phyloP scores from a whole-genome alignment of 345 rosid species.

The Erucastrum elatum region DNA sequence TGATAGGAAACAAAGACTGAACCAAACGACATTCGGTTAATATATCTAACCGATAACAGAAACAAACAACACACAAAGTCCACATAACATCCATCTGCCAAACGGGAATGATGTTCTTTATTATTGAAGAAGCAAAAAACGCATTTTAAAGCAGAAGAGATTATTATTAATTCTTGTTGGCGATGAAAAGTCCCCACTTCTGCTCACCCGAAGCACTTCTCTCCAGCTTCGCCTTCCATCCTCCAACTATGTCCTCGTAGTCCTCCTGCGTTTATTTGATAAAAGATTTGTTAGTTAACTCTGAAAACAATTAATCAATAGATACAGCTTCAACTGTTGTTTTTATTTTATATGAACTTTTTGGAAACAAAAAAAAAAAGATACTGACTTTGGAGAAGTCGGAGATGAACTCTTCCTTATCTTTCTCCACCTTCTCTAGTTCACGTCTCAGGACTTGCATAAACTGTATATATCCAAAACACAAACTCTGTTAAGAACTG shows the following conservation, averaged over 20 bases:
- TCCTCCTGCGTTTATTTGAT: constrained; percentile 57
- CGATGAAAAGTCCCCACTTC: constrained; percentile 77
- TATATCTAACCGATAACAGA: not conserved
- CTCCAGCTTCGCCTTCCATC: constrained; percentile 78
- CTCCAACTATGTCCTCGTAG: constrained; percentile 70
- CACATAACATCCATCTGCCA: constrained; percentile 21
- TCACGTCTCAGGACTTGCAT: constrained; percentile 68
- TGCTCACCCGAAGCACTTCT: constrained; percentile 73
- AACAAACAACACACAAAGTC: not conserved
- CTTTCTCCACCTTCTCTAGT: constrained; percentile 61
- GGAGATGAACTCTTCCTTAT: constrained; percentile 61
- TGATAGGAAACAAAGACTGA: not conserved
- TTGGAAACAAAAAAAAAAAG: not conserved
- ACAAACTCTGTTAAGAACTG: not conserved
- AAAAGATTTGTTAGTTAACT: not conserved
- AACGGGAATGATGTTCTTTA: constrained; percentile 3
- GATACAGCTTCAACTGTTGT: not conserved
- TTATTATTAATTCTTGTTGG: constrained; percentile 38
- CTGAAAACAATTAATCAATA: not conserved
- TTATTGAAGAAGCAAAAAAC: constrained; percentile 11
- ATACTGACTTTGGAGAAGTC: constrained; percentile 77
- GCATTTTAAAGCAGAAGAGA: not conserved
- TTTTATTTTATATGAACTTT: not conserved
- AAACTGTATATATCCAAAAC: constrained; percentile 50
- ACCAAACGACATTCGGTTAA: not conserved